Evolutionary conservation across 2,329 filamentous ascomycete species (phyloP).

Genomic region (Penicillium griseofulvum): DNA sequence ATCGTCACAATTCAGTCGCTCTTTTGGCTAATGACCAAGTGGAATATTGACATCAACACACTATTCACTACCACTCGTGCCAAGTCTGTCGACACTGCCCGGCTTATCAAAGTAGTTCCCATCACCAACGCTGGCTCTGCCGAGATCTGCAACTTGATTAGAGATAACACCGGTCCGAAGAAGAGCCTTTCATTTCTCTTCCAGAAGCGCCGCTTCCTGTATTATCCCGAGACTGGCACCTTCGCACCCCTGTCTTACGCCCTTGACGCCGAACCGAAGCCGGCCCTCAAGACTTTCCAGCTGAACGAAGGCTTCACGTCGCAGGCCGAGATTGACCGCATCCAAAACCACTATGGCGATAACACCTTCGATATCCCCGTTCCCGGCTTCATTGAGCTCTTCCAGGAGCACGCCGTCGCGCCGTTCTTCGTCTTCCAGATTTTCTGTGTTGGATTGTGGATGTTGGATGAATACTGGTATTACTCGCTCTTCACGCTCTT

Average conservation of each 20-base stretch:
- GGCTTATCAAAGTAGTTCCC: conserved; percentile 90
- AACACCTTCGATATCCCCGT: conserved; percentile 98
- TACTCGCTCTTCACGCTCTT: conserved; percentile 98
- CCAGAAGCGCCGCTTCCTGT: conserved; percentile 96
- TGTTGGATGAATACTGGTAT: conserved; percentile 99
- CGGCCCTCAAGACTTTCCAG: conserved; percentile 74
- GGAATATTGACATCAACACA: conserved; percentile 85
- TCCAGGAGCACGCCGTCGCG: conserved; percentile 96
- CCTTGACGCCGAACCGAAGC: conserved; percentile 83
- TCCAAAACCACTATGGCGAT: conserved; percentile 89
- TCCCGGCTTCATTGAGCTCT: conserved; percentile 90
- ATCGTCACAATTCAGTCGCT: conserved; percentile 87
- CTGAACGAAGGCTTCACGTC: conserved; percentile 70
- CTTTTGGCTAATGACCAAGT: conserved; percentile 93
- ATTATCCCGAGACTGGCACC: conserved; percentile 65
- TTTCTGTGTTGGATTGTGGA: conserved; percentile 97
- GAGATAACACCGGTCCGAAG: conserved; percentile 72
- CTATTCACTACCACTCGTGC: conserved; percentile 76
- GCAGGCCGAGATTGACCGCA: conserved; percentile 70
- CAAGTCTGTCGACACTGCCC: conserved; percentile 67
- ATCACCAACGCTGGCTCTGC: conserved; percentile 82
- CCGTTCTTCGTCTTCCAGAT: conserved; percentile 99
- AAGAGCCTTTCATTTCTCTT: conserved; percentile 85
- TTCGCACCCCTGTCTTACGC: conserved; percentile 81
- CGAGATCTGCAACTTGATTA: conserved; percentile 79